These are phyloP conservation scores for Penicillium brasilianum DNA, from an alignment of 2,329 filamentous ascomycete genomes.

Conservation along the genomic window DNA sequence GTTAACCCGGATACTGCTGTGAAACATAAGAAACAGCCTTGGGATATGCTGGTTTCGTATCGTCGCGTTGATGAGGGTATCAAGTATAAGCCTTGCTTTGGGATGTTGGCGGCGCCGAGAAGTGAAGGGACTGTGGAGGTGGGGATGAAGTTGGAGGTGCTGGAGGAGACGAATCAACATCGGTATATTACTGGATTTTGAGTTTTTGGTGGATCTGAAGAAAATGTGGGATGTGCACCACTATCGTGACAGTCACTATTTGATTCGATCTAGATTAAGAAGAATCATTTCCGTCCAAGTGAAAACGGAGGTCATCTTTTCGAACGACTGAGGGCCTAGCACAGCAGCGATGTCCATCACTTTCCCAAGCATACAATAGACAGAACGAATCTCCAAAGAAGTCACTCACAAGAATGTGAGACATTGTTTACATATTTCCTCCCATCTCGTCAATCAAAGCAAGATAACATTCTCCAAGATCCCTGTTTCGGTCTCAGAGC, in stretches of 20 bases:
- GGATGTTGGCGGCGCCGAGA: conserved; percentile 67
- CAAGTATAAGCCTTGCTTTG: conserved; percentile 69
- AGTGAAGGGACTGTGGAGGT: conserved; percentile 60
- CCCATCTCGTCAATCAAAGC: no score
- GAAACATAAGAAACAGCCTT: conserved; percentile 64
- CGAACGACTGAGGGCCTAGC: no score
- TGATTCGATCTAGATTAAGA: no score
- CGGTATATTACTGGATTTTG: conserved; percentile 55
- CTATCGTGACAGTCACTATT: no score
- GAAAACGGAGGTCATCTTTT: neutral
- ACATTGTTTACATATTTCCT: no score
- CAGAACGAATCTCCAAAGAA: no score
- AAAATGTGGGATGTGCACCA: neutral
- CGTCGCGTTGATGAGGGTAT: conserved; percentile 64
- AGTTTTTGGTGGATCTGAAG: neutral
- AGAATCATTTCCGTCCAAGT: no score
- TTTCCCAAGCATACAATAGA: no score
- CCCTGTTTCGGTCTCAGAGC: no score
- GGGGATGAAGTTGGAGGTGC: conserved; percentile 64
- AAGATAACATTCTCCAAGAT: no score
- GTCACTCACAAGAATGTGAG: no score
- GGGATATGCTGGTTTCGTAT: conserved; percentile 66
- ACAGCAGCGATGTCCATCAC: no score
- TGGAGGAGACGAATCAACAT: conserved; percentile 63
- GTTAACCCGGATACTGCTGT: conserved; percentile 67